A percentile compares a stretch with the other conserved stretches of the same genome.
phyloP scores from a whole-genome alignment of 2,329 filamentous ascomycete genomes.

The Aspergillus versicolor region DNA sequence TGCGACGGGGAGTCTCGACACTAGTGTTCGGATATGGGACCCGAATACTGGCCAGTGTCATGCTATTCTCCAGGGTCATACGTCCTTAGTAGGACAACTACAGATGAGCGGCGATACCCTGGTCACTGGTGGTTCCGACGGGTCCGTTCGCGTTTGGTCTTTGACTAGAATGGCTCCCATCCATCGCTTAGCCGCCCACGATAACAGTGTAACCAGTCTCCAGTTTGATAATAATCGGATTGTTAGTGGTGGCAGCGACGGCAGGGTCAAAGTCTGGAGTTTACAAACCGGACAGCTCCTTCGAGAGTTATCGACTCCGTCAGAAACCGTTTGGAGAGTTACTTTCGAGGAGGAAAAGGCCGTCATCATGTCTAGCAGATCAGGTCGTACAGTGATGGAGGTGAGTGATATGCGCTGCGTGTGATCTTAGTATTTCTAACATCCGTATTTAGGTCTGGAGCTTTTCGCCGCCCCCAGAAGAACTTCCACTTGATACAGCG shows the following conservation, averaged over 20 bases:
- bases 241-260: conserved; percentile 93
- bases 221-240: conserved; percentile 96
- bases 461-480: conserved; percentile 71
- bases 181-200: conserved; percentile 90
- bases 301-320: conserved; percentile 84
- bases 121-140: conserved; percentile 93
- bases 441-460: conserved; percentile 72
- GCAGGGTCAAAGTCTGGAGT: conserved; percentile 98
- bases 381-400: conserved; percentile 93
- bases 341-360: conserved; percentile 99
- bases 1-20: conserved; percentile 93
- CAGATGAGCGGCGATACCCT: conserved; percentile 94
- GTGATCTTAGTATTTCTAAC: neutral
- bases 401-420: conserved; percentile 52
- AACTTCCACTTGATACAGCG: conserved; percentile 26
- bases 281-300: conserved; percentile 87
- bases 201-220: conserved; percentile 96
- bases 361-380: conserved; percentile 86
- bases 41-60: conserved; percentile 81
- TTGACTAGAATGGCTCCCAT: conserved; percentile 87
- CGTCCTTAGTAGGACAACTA: conserved; percentile 90
- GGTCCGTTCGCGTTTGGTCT: conserved; percentile 95
- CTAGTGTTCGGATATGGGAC: conserved; percentile 96
- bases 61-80: conserved; percentile 93
- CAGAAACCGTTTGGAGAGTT: conserved; percentile 95